Percentiles rank a stretch among this genome's conserved stretches.
These are phyloP conservation scores for Trichoderma oligosporum DNA, from an alignment of 2,329 filamentous ascomycete genomes.

Conservation along the genomic window DNA sequence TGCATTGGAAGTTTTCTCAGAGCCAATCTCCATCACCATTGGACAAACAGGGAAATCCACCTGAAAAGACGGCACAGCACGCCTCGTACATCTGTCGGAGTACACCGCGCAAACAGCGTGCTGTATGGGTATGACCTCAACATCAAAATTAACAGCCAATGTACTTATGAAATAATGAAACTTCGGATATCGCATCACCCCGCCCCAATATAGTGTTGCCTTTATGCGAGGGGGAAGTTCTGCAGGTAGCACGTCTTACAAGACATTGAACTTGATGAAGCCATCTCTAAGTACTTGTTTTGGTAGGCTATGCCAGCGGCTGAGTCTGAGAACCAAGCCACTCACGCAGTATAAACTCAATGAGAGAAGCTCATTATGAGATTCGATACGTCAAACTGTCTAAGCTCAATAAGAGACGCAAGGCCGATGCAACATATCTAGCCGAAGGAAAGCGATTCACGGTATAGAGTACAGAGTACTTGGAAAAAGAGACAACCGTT, in stretches of 20 bases:
- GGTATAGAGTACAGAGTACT: no score
- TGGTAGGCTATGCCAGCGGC: background rate
- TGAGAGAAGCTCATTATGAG: background rate
- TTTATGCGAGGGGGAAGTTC: background rate
- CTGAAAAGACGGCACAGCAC: background rate
- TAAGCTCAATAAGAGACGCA: background rate
- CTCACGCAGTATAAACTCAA: background rate
- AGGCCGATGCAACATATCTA: background rate
- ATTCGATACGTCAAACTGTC: background rate
- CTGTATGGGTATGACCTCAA: background rate
- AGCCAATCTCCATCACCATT: background rate
- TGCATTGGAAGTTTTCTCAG: background rate
- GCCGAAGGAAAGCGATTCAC: slow-evolving; percentile 6
- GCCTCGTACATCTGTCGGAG: background rate
- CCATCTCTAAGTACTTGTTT: no score
- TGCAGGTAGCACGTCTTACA: background rate
- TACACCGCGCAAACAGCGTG: background rate
- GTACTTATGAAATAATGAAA: background rate
- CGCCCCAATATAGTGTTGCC: background rate
- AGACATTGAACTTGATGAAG: background rate
- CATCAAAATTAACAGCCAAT: no score
- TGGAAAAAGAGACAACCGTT: background rate
- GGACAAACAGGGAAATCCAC: background rate
- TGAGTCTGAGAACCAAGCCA: background rate
- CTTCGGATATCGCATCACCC: background rate